phyloP scores from a whole-genome alignment of 2,329 filamentous ascomycete genomes.

The Trichoderma gracile region DNA sequence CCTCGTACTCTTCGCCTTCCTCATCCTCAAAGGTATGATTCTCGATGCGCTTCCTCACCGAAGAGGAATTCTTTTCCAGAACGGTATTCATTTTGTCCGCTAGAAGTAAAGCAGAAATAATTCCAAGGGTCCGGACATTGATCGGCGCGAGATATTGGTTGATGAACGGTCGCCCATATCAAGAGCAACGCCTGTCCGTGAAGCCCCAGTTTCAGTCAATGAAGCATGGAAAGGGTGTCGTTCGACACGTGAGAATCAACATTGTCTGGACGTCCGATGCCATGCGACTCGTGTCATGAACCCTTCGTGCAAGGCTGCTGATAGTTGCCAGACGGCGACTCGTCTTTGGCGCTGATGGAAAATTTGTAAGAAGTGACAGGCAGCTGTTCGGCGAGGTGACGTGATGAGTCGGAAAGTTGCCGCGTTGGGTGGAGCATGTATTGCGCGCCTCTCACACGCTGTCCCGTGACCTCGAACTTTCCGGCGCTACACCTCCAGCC shows the following conservation, averaged over 20 bases:
- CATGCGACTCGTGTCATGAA: neutral
- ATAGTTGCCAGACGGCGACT: neutral
- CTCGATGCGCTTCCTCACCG: constrained; percentile 62
- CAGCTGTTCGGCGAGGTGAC: constrained; percentile 9
- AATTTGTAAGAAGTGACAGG: neutral
- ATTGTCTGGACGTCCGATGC: neutral
- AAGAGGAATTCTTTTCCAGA: constrained; percentile 63
- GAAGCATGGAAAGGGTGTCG: neutral
- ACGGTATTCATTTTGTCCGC: constrained; percentile 56
- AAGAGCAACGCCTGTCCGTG: constrained; percentile 20
- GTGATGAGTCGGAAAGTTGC: constrained; percentile 27
- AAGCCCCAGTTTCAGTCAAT: constrained; percentile 16
- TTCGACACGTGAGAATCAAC: constrained; percentile 1
- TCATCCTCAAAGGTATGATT: constrained; percentile 75
- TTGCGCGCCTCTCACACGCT: constrained; percentile 41
- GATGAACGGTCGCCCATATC: constrained; percentile 17
- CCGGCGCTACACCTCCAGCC: constrained; percentile 28
- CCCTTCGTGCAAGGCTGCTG: neutral
- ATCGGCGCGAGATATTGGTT: neutral
- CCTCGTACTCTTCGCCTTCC: constrained; percentile 85
- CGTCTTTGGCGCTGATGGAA: neutral
- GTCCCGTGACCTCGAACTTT: constrained; percentile 39
- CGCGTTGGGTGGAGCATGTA: constrained; percentile 42
- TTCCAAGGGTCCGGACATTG: constrained; percentile 26
- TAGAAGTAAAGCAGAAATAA: neutral